These are phyloP conservation scores for Boletus coccyginus DNA, from an alignment of 768 basidiomycete genomes.

Conservation along the genomic window DNA sequence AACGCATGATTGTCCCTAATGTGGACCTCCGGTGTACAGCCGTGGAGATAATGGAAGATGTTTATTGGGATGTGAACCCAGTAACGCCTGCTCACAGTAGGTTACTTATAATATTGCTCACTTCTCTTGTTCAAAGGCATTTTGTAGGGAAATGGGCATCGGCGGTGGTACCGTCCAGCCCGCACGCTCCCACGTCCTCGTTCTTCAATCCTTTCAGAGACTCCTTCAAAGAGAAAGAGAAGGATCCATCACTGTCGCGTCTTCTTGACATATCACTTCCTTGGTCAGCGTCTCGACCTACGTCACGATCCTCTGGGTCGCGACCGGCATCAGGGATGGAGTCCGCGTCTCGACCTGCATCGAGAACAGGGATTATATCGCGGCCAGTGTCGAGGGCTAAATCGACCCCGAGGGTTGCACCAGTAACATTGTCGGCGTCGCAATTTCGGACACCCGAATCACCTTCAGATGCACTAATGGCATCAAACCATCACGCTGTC, in stretches of 20 bases:
- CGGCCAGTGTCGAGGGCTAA: constrained; percentile 17
- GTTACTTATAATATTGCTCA: constrained; percentile 25
- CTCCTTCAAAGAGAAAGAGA: constrained; percentile 26
- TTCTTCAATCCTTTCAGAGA: constrained; percentile 19
- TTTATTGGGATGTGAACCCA: constrained; percentile 54
- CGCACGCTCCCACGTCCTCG: constrained; percentile 17
- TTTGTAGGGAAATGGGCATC: constrained; percentile 36
- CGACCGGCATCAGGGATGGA: constrained; percentile 14
- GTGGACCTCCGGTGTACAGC: constrained; percentile 79
- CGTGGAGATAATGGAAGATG: constrained; percentile 58
- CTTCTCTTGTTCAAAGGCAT: not conserved
- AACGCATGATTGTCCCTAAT: constrained; percentile 78
- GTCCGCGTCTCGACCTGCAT: constrained; percentile 16
- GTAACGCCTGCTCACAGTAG: constrained; percentile 36
- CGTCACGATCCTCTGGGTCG: constrained; percentile 13
- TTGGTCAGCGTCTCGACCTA: constrained; percentile 27
- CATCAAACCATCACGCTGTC: not conserved
- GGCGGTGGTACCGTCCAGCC: constrained; percentile 9
- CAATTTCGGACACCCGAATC: not conserved
- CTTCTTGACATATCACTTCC: constrained; percentile 36
- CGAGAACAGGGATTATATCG: constrained; percentile 14
- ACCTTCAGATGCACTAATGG: not conserved
- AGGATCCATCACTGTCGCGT: constrained; percentile 27
- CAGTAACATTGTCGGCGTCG: not conserved
- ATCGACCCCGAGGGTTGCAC: not conserved